phyloP scores from a whole-genome alignment of 2,329 filamentous ascomycete species.

The Zymoseptoria brevis region DNA sequence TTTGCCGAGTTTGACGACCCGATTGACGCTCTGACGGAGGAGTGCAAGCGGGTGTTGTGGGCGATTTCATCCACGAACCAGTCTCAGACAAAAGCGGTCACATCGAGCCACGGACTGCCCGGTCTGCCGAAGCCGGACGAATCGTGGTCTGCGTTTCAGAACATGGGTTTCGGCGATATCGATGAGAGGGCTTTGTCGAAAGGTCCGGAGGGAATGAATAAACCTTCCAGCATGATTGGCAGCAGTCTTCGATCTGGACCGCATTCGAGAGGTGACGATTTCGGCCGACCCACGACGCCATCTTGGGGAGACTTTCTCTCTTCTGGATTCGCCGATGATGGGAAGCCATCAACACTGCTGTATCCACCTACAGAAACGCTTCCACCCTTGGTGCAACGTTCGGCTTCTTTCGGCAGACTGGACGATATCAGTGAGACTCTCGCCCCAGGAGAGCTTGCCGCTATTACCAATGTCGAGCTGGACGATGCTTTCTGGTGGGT shows the following conservation, averaged over 20 bases:
- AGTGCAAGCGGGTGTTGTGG: conserved; percentile 83
- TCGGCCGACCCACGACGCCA: conserved; percentile 81
- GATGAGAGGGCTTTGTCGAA: conserved; percentile 34
- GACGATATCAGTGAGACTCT: conserved; percentile 61
- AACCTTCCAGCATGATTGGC: conserved; percentile 16
- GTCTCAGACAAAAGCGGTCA: conserved; percentile 58
- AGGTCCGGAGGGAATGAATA: conserved; percentile 15
- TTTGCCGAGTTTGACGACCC: conserved; percentile 89
- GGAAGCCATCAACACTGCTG: conserved; percentile 48
- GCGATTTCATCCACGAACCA: conserved; percentile 85
- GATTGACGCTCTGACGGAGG: conserved; percentile 77
- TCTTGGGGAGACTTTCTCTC: conserved; percentile 98
- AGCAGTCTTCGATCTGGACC: conserved; percentile 57
- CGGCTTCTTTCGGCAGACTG: conserved; percentile 9
- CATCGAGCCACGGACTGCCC: conserved; percentile 21
- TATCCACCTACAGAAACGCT: conserved; percentile 88
- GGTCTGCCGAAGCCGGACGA: conserved; percentile 58
- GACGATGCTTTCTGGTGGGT: conserved; percentile 99
- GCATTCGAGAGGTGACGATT: conserved; percentile 56
- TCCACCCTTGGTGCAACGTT: conserved; percentile 56
- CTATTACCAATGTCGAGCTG: conserved; percentile 74
- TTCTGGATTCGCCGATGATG: conserved; percentile 76
- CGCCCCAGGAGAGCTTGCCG: conserved; percentile 89
- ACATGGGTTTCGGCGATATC: conserved; percentile 78
- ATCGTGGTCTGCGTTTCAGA: conserved; percentile 94